Evolutionary conservation across 2,329 filamentous ascomycete species (phyloP).

Genomic region (Fusarium floridanum): DNA sequence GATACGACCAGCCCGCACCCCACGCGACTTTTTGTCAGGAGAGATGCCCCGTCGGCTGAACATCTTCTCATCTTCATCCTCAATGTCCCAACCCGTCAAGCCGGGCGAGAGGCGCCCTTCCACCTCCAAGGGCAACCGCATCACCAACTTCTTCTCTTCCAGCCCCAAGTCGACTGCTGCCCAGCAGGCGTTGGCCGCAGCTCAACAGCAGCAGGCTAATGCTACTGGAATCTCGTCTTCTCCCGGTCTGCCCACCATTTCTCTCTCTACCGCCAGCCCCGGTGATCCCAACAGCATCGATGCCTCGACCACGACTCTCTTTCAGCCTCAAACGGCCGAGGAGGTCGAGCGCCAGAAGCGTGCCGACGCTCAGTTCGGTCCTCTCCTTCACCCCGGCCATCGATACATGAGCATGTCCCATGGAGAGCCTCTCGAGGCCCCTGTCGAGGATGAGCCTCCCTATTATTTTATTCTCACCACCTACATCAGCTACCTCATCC

Average conservation of each 20-base stretch:
- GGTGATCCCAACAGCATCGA: slow-evolving; percentile 80
- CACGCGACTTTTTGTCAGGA: slow-evolving; percentile 45
- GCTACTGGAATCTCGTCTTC: slow-evolving; percentile 76
- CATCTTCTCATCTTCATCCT: slow-evolving; percentile 66
- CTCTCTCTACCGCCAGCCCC: slow-evolving; percentile 85
- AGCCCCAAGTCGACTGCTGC: slow-evolving; percentile 80
- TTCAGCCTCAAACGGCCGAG: slow-evolving; percentile 87
- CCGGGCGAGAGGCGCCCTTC: slow-evolving; percentile 69
- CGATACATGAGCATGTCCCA: slow-evolving; percentile 90
- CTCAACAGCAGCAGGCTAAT: slow-evolving; percentile 68
- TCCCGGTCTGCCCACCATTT: slow-evolving; percentile 89
- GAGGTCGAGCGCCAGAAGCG: slow-evolving; percentile 82
- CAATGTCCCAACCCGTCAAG: slow-evolving; percentile 62
- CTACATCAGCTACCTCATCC: slow-evolving; percentile 96
- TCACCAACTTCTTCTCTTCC: slow-evolving; percentile 85
- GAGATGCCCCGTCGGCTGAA: slow-evolving; percentile 73
- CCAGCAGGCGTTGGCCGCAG: slow-evolving; percentile 76
- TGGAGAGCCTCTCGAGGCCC: slow-evolving; percentile 82
- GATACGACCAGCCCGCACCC: slow-evolving; percentile 11
- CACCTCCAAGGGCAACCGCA: slow-evolving; percentile 78
- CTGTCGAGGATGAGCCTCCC: slow-evolving; percentile 93
- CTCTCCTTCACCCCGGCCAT: slow-evolving; percentile 83
- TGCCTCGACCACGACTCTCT: slow-evolving; percentile 80
- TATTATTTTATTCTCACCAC: slow-evolving; percentile 98
- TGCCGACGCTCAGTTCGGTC: slow-evolving; percentile 91